These are phyloP conservation scores for Wickerhamomyces xylosicus DNA, from an alignment of 805 yeast genomes.

Conservation along the genomic window DNA sequence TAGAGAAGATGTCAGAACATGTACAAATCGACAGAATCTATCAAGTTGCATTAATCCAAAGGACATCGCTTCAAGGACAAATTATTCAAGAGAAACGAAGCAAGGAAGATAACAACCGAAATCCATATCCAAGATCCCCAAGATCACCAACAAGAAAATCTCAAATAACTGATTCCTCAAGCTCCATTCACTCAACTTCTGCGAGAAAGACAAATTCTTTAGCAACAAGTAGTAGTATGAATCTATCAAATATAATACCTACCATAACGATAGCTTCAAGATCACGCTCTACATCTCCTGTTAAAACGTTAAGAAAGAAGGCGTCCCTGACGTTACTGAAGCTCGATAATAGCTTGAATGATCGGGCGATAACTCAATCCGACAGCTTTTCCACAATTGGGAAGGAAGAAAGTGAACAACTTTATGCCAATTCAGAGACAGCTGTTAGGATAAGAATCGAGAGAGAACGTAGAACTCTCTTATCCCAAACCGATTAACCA, in stretches of 20 bases:
- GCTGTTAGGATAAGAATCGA: conserved; percentile 19
- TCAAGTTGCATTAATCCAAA: conserved; percentile 27
- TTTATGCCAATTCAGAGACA: conserved; percentile 15
- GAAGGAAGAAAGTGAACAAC: conserved; percentile 10
- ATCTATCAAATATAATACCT: conserved; percentile 9
- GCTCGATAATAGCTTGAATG: conserved; percentile 16
- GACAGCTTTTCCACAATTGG: background rate
- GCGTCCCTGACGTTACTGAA: conserved; percentile 17
- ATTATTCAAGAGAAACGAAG: conserved; percentile 3
- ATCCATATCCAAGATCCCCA: conserved; percentile 13
- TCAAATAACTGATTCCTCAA: conserved; percentile 4
- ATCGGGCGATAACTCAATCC: no score
- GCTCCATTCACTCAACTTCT: conserved; percentile 6
- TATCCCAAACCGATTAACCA: no score
- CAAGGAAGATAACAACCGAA: conserved; percentile 4
- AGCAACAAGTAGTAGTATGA: conserved; percentile 2
- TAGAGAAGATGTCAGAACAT: conserved; percentile 42
- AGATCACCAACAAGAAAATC: conserved; percentile 15
- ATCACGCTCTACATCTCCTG: conserved; percentile 17
- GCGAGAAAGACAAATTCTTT: conserved; percentile 10
- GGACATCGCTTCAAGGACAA: conserved; percentile 1
- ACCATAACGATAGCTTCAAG: conserved; percentile 7
- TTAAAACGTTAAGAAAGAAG: conserved; percentile 17
- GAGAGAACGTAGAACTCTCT: no score
- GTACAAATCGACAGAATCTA: conserved; percentile 60